Evolutionary conservation across 164 flowering plant species (phyloP).

Genomic region (Paratinospora sagittata): DNA sequence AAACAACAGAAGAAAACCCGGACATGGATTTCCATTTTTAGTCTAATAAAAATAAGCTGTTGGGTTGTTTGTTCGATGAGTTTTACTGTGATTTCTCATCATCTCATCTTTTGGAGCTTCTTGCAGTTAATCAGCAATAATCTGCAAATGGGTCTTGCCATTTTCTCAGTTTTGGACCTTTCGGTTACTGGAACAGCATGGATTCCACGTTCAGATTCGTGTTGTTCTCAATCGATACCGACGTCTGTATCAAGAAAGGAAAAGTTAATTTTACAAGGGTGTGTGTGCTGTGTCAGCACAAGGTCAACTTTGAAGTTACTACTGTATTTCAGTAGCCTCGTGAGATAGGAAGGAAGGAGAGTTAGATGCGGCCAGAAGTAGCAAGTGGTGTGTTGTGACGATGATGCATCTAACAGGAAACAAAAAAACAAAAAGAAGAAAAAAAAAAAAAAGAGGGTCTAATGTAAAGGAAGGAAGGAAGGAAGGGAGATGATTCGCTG

Average conservation of each 20-base stretch:
- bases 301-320: not conserved
- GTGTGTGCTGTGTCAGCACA: not conserved
- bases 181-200: not conserved
- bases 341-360: too few relatives aligned
- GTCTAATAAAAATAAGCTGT: too few relatives aligned
- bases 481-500: too few relatives aligned
- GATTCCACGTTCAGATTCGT: not conserved
- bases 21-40: constrained; percentile 3
- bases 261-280: not conserved
- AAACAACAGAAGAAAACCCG: constrained; percentile 5
- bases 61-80: not conserved
- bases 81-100: not conserved
- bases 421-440: too few relatives aligned
- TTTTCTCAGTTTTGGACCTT: not conserved
- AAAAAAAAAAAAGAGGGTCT: too few relatives aligned
- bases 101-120: not conserved
- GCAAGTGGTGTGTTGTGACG: too few relatives aligned
- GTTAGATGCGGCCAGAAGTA: too few relatives aligned
- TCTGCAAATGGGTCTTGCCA: not conserved
- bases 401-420: too few relatives aligned
- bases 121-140: not conserved
- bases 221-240: too few relatives aligned
- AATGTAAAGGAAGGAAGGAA: too few relatives aligned
- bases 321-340: too few relatives aligned
- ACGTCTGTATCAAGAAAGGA: not conserved